These are phyloP conservation scores for Phytopythium kandeliae DNA, from an alignment of 352 stramenopile species.

Conservation along the genomic window DNA sequence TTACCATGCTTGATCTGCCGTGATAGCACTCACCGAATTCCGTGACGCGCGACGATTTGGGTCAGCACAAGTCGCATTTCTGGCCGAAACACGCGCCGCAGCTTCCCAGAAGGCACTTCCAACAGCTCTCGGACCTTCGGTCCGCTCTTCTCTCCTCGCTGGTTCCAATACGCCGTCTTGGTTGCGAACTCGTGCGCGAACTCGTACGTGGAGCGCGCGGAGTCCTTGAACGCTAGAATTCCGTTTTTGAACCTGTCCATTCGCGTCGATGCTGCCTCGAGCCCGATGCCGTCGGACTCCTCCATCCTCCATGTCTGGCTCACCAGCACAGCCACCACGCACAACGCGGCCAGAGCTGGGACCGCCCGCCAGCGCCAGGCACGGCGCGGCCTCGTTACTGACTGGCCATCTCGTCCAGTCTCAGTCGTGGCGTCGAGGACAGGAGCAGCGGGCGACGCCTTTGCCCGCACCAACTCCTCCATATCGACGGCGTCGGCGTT, in stretches of 20 bases:
- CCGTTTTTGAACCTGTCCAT: neutral
- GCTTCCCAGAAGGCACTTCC: neutral
- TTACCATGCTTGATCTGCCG: neutral
- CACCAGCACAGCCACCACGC: conserved; percentile 1
- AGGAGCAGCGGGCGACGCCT: neutral
- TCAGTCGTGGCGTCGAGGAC: neutral
- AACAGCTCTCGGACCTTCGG: conserved; percentile 5
- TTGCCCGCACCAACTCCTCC: neutral
- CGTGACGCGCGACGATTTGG: conserved; percentile 56
- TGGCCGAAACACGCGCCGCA: conserved; percentile 5
- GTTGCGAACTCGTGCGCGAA: conserved; percentile 42
- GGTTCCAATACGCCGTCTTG: conserved; percentile 54
- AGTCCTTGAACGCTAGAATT: neutral
- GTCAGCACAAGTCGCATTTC: conserved; percentile 51
- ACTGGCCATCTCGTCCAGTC: no score
- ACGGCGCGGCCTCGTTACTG: neutral
- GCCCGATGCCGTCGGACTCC: neutral
- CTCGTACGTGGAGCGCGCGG: neutral
- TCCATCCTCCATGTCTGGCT: neutral
- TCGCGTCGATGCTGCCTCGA: neutral
- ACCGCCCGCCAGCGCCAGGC: neutral
- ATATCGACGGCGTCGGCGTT: neutral
- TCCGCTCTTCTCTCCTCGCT: conserved; percentile 8
- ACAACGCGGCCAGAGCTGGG: neutral
- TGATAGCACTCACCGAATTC: conserved; percentile 29